Evolutionary conservation across 805 yeast genomes (phyloP), one percentile per base, ranked within the genome.

Genomic region (Wickerhamiella parazyma): DNA sequence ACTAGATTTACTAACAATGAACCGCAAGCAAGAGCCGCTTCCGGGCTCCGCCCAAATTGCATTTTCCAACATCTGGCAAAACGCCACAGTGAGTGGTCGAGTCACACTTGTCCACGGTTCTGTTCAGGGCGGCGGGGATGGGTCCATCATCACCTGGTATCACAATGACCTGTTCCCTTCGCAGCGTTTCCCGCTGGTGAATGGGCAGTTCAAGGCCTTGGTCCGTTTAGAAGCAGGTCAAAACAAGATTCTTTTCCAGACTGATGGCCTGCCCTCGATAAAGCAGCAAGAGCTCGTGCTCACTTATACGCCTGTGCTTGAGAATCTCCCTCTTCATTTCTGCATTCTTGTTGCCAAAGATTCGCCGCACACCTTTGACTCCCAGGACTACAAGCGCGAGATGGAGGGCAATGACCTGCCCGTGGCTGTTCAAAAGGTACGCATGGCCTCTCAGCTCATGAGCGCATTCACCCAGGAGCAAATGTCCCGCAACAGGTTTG

Each of bases 391-490:
- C 41, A 61, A 61, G 38, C 38, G 40, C 14, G 44, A 51, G 26
- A 45, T 47, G 20, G 91, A 82, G 50, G 79, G 78, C 2, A 77
- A 82, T 48, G 73, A 68, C 11, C 52, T 87, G 18, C 76, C 76
- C n/a, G 58, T 77, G 4, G 95, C 95, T 1, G 64, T 81, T 16
- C 67, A 66, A 50, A 84, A 84, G 57, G 58, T 89, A 50, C 73
- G 91, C 53, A 73, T 85, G 48, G 95, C 83, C 3, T 94, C 81
- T 4, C 69, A 94, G 52, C 60, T 87, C 60, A 83, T 84, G 94
- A 89, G 84, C 54, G 93, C 95, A 0, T 86, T 72, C 59, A 87
- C 96, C 0, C 77, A 76, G 52, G 96, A 87, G 52, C 95, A 86
- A 56, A 84, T 89, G 94, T 60, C 75, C 42, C 65, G 78, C 33